These are phyloP conservation scores for Rostrohypoxylon terebratum DNA, from an alignment of 495 filamentous ascomycete genomes.

Conservation along the genomic window DNA sequence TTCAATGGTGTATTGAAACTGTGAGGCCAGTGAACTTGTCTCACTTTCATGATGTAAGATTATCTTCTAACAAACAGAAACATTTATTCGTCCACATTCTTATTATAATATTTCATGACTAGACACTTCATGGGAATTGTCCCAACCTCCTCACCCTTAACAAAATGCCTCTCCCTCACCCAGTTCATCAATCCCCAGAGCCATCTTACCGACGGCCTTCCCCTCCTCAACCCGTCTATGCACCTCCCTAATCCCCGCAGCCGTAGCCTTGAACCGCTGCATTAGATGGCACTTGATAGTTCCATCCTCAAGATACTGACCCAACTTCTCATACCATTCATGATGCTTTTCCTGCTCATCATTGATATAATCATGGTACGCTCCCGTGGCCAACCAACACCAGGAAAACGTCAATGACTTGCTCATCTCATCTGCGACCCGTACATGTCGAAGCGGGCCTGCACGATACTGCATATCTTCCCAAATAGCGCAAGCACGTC, in stretches of 20 bases:
- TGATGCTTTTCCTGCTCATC: constrained; percentile 41
- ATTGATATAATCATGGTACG: constrained; percentile 32
- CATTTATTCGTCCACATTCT: background rate
- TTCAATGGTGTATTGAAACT: background rate
- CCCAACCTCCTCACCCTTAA: background rate
- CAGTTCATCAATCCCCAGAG: constrained; percentile 32
- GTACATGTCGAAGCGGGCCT: constrained; percentile 42
- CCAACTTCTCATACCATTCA: constrained; percentile 37
- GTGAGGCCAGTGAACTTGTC: background rate
- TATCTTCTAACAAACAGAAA: background rate
- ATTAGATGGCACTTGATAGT: constrained; percentile 35
- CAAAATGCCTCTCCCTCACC: constrained; percentile 30
- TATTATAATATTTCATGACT: background rate
- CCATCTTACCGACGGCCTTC: constrained; percentile 37
- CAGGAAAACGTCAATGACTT: constrained; percentile 38
- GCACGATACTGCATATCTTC: constrained; percentile 40
- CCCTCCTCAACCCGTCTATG: constrained; percentile 36
- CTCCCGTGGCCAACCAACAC: constrained; percentile 38
- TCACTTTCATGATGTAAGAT: no score
- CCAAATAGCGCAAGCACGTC: constrained; percentile 39
- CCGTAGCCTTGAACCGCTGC: constrained; percentile 23
- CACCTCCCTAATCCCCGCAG: constrained; percentile 38
- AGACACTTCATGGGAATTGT: background rate
- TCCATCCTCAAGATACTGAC: constrained; percentile 12
- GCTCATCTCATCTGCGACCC: constrained; percentile 44